A percentile compares a stretch with the other conserved stretches of the same genome.
These are phyloP conservation scores for Ustilaginoidea virens DNA, from an alignment of 2,329 filamentous ascomycete species.

Conservation along the genomic window DNA sequence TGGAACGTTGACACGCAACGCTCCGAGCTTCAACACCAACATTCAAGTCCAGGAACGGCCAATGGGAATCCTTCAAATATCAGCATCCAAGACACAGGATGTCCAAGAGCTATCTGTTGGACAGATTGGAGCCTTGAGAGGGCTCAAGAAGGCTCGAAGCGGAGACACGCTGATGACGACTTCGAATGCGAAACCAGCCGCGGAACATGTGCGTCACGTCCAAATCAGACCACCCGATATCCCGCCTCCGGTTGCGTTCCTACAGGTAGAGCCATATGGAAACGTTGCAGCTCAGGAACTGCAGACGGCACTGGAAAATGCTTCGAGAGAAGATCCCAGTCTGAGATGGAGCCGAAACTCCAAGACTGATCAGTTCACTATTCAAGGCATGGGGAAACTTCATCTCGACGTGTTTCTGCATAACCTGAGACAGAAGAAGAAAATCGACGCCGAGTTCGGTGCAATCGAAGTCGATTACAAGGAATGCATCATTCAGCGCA, in stretches of 20 bases:
- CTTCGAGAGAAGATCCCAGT: conserved; percentile 85
- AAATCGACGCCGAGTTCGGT: conserved; percentile 73
- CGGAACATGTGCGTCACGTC: conserved; percentile 53
- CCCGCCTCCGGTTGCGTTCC: conserved; percentile 88
- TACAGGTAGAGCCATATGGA: conserved; percentile 74
- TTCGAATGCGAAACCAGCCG: conserved; percentile 43
- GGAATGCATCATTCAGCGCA: conserved; percentile 53
- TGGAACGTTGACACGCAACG: conserved; percentile 59
- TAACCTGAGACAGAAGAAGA: conserved; percentile 76
- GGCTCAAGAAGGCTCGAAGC: conserved; percentile 80
- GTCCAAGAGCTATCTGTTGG: conserved; percentile 67
- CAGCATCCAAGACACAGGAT: conserved; percentile 74
- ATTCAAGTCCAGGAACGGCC: conserved; percentile 65
- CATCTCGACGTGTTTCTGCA: conserved; percentile 89
- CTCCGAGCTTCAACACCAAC: conserved; percentile 74
- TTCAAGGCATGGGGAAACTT: conserved; percentile 92
- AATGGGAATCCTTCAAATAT: conserved; percentile 74
- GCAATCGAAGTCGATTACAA: conserved; percentile 92
- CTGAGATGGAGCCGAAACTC: conserved; percentile 71
- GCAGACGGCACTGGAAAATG: conserved; percentile 56
- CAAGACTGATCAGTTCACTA: conserved; percentile 81
- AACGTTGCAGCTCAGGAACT: conserved; percentile 68
- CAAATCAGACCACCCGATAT: conserved; percentile 80
- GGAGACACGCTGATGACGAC: conserved; percentile 82
- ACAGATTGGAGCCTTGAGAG: conserved; percentile 87